phyloP scores from a whole-genome alignment of 176 grass and related monocot species.

The Triticum dicoccoides region DNA sequence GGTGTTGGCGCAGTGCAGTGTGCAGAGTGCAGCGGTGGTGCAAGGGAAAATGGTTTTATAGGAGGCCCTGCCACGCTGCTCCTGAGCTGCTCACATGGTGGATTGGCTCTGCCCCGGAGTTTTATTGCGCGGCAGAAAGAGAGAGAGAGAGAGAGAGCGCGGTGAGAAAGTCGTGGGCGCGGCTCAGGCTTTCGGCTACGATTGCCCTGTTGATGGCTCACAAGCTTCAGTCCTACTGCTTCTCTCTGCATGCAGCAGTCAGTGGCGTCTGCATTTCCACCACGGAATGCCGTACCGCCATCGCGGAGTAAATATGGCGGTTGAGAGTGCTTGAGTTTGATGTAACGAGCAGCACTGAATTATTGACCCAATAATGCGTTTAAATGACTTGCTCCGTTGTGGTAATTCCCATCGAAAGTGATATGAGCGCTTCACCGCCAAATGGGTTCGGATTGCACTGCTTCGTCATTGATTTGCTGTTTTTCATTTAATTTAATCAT shows the following conservation, averaged over 20 bases:
- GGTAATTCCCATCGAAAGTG: not conserved
- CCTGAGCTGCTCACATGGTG: not conserved
- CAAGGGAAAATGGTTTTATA: constrained; percentile 18
- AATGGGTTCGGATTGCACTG: not conserved
- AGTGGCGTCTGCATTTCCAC: constrained; percentile 32
- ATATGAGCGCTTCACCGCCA: not conserved
- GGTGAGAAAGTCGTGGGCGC: not conserved
- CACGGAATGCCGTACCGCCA: constrained; percentile 19
- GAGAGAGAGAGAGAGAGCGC: not conserved
- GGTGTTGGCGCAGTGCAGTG: constrained; percentile 1
- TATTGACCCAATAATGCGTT: not conserved
- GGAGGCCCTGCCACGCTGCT: not conserved
- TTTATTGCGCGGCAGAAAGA: not conserved
- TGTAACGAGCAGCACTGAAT: constrained; percentile 14
- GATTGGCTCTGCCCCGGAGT: not conserved
- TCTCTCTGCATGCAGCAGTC: not conserved
- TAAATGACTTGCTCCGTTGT: not conserved
- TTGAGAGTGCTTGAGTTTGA: not conserved
- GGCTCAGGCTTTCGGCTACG: constrained; percentile 27
- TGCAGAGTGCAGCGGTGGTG: not conserved
- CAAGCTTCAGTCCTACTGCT: not conserved
- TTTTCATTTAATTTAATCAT: not conserved
- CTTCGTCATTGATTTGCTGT: not conserved
- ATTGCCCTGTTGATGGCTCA: not conserved
- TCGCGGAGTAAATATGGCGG: constrained; percentile 24